Conservation (phyloP, 176 grass and related monocot genomes). For the Pontederia paniculata region DNA sequence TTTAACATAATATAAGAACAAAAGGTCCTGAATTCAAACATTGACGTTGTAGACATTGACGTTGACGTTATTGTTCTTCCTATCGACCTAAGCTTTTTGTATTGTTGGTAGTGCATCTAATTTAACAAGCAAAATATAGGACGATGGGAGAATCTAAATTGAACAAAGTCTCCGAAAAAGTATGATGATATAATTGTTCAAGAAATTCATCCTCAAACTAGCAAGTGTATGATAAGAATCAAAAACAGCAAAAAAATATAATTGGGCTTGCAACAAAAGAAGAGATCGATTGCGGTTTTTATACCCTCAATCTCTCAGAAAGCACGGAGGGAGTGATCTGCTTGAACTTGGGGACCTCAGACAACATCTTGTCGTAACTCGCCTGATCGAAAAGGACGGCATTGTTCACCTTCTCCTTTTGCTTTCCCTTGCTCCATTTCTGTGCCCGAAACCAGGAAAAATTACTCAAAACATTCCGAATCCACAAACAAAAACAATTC, state of each 20-base stretch:
- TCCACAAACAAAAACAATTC: not conserved
- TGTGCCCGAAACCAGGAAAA: slow-evolving; percentile 4
- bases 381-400: slow-evolving; percentile 35
- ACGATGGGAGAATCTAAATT: too few relatives aligned
- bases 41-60: too few relatives aligned
- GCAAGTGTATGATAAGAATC: not conserved
- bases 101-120: too few relatives aligned
- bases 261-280: not conserved
- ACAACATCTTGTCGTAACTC: slow-evolving; percentile 25
- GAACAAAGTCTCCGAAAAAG: too few relatives aligned
- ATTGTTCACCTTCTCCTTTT: slow-evolving; percentile 40
- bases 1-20: too few relatives aligned
- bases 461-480: not conserved
- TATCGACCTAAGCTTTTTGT: too few relatives aligned
- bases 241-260: not conserved
- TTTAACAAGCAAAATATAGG: too few relatives aligned
- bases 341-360: slow-evolving; percentile 31
- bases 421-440: slow-evolving; percentile 43
- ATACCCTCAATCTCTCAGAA: slow-evolving; percentile 32
- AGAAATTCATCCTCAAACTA: too few relatives aligned
- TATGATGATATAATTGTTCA: too few relatives aligned
- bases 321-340: slow-evolving; percentile 30
- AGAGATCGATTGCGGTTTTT: not conserved
- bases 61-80: too few relatives aligned
- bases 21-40: too few relatives aligned